Percentiles rank a stretch among this genome's conserved stretches.
Conservation (phyloP, 306 rosid species). For the Malus sylvestris region DNA sequence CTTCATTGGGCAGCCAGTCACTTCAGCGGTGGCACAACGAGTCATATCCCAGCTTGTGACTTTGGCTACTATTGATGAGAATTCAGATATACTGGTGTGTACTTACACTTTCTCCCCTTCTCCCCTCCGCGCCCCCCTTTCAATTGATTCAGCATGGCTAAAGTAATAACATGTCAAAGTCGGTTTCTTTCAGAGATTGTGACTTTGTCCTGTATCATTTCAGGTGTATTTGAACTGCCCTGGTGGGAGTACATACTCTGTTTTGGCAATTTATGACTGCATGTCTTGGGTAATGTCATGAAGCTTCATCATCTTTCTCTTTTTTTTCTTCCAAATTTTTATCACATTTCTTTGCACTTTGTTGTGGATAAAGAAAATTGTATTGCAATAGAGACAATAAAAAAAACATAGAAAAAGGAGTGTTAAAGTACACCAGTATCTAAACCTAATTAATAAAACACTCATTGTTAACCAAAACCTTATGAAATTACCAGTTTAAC, state of each 20-base stretch:
- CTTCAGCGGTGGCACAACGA: slow-evolving; percentile 80
- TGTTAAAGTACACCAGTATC: not conserved
- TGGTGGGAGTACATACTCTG: slow-evolving; percentile 90
- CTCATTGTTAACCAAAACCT: no score
- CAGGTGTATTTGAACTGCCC: slow-evolving; percentile 93
- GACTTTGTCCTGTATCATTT: slow-evolving; percentile 16
- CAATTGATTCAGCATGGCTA: slow-evolving; percentile 8
- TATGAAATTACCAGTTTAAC: no score
- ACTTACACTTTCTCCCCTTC: slow-evolving; percentile 3
- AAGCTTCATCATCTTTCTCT: not conserved
- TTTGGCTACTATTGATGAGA: slow-evolving; percentile 70
- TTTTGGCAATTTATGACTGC: slow-evolving; percentile 94
- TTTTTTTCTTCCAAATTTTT: not conserved
- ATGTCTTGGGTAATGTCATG: slow-evolving; percentile 93
- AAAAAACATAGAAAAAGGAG: not conserved
- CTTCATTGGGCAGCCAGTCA: slow-evolving; percentile 88
- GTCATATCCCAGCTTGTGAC: slow-evolving; percentile 96
- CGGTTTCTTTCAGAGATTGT: not conserved
- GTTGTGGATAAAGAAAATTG: not conserved
- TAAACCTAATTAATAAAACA: no score
- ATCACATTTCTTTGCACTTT: not conserved
- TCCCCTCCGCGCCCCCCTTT: not conserved
- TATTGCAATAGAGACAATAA: not conserved
- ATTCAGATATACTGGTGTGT: slow-evolving; percentile 80
- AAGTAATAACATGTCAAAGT: not conserved